Evolutionary conservation across 2,329 filamentous ascomycete genomes (phyloP).

Genomic region (Diaporthe citrichinensis): DNA sequence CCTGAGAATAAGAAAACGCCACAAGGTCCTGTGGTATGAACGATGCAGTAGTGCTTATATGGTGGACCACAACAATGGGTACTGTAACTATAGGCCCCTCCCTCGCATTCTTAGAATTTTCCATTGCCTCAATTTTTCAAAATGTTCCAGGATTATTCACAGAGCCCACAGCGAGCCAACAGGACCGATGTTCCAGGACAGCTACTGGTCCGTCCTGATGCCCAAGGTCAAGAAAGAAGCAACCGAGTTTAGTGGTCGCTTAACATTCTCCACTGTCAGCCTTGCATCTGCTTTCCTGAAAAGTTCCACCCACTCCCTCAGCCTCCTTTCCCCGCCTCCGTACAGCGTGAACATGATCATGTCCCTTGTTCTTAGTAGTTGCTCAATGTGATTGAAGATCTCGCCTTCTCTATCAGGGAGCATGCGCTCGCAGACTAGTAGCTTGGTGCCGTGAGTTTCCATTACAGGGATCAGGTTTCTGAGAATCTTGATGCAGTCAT

Average conservation of each 20-base stretch:
- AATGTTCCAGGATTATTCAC: background rate
- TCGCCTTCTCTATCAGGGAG: slow-evolving; percentile 39
- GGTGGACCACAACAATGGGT: too few relatives aligned
- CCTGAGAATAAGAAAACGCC: too few relatives aligned
- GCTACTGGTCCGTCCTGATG: background rate
- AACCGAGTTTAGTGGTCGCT: background rate
- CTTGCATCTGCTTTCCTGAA: slow-evolving; percentile 38
- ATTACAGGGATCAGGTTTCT: slow-evolving; percentile 51
- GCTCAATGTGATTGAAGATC: slow-evolving; percentile 39
- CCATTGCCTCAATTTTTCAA: background rate
- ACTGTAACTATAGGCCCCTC: too few relatives aligned
- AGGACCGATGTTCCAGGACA: background rate
- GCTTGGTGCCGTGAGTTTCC: slow-evolving; percentile 43
- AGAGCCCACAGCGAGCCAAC: background rate
- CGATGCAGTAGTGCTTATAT: too few relatives aligned
- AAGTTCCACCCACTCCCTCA: slow-evolving; percentile 33
- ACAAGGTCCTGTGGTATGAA: too few relatives aligned
- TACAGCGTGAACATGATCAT: slow-evolving; percentile 42
- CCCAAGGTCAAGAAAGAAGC: background rate
- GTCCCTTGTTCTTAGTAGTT: slow-evolving; percentile 6
- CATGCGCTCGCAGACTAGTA: slow-evolving; percentile 40
- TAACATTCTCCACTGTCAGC: slow-evolving; percentile 23
- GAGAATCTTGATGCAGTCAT: slow-evolving; percentile 53
- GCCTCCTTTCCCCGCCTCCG: slow-evolving; percentile 40
- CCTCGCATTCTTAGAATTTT: too few relatives aligned